Evolutionary conservation across 2,329 filamentous ascomycete species (phyloP).

Genomic region (Peltaster fructicola): DNA sequence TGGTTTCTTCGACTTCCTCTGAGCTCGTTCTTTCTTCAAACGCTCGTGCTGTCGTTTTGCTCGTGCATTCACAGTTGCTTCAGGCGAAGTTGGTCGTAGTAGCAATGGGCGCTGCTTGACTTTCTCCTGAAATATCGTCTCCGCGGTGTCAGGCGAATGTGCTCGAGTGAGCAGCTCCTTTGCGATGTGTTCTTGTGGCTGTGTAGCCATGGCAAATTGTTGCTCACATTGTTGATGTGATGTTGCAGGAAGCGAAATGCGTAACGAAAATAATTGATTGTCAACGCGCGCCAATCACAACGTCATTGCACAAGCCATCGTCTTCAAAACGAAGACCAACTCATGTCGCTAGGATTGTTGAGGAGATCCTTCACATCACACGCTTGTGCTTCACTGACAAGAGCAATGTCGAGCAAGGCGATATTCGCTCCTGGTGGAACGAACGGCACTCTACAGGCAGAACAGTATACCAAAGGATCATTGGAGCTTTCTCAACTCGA

Average conservation of each 20-base stretch:
- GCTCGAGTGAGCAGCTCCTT: conserved; percentile 56
- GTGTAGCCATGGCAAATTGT: conserved; percentile 9
- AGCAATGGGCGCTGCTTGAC: conserved; percentile 67
- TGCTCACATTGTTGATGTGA: conserved; percentile 1
- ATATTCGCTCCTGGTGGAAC: conserved; percentile 47
- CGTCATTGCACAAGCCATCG: too few species aligned
- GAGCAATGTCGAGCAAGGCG: conserved; percentile 21
- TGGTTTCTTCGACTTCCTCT: conserved; percentile 31
- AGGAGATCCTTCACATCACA: too few species aligned
- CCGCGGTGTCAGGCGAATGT: conserved; percentile 55
- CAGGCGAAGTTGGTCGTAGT: conserved; percentile 59
- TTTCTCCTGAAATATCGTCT: conserved; percentile 62
- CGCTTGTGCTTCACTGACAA: too few species aligned
- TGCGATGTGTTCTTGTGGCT: conserved; percentile 14
- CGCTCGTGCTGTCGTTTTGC: conserved; percentile 22
- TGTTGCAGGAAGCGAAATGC: background rate
- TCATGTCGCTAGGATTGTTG: too few species aligned
- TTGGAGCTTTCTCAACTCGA: conserved; percentile 45
- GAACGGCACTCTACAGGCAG: conserved; percentile 44
- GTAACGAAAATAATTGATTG: too few species aligned
- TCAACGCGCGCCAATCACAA: too few species aligned
- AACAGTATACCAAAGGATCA: conserved; percentile 53
- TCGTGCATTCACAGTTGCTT: conserved; percentile 35
- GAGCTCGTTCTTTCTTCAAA: conserved; percentile 15
- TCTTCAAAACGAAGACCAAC: too few species aligned